Conservation (phyloP, 2,329 filamentous ascomycete genomes). For the Clonostachys byssicola region DNA sequence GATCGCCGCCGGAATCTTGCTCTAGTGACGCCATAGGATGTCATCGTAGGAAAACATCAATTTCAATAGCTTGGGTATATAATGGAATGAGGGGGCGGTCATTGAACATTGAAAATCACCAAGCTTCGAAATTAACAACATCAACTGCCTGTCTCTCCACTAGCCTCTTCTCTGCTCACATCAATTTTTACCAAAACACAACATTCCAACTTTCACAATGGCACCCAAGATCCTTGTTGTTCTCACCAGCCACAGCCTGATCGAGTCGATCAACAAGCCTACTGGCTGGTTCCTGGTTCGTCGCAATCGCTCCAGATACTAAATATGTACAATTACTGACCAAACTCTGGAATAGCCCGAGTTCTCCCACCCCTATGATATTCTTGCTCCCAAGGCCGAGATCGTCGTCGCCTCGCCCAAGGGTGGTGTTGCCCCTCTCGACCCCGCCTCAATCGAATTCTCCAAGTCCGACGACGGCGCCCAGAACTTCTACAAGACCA, state of each 20-base stretch:
- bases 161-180: too few relatives aligned
- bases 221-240: constrained; percentile 63
- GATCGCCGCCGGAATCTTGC: too few relatives aligned
- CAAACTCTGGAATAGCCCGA: constrained; percentile 38
- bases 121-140: too few relatives aligned
- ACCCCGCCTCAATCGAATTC: constrained; percentile 50
- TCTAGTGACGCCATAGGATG: too few relatives aligned
- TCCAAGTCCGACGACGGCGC: constrained; percentile 50
- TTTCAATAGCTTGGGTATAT: too few relatives aligned
- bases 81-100: too few relatives aligned
- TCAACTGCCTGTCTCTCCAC: too few relatives aligned
- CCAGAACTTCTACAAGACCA: constrained; percentile 47
- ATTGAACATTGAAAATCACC: too few relatives aligned
- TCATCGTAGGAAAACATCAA: too few relatives aligned
- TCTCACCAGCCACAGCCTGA: constrained; percentile 57
- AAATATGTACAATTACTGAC: background rate
- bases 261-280: constrained; percentile 40
- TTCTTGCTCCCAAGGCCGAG: constrained; percentile 47
- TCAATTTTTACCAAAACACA: too few relatives aligned
- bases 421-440: constrained; percentile 58
- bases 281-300: constrained; percentile 70
- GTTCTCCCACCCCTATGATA: constrained; percentile 60
- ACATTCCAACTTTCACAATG: constrained; percentile 23
- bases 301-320: background rate
- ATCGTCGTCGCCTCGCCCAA: constrained; percentile 57